These are phyloP conservation scores for Fusarium domesticum DNA, from an alignment of 2,329 filamentous ascomycete species.

Conservation along the genomic window DNA sequence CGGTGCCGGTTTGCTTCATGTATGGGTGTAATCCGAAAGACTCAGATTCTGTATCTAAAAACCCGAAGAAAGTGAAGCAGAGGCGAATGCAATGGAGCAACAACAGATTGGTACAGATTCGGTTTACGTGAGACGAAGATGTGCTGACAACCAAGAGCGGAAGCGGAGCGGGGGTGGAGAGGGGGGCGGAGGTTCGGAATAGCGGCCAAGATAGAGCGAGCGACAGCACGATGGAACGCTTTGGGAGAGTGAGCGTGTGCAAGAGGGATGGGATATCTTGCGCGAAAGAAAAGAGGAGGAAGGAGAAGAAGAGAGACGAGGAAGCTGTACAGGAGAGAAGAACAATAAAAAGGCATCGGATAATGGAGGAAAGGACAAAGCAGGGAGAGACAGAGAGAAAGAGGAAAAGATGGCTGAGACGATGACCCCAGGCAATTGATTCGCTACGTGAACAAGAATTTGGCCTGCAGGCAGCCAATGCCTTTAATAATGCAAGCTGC, in stretches of 20 bases:
- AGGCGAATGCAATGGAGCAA: conserved; percentile 2
- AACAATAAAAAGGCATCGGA: too few species aligned
- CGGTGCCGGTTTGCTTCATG: conserved; percentile 21
- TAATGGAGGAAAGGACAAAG: conserved; percentile 2
- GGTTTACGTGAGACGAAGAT: conserved; percentile 2
- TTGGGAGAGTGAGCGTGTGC: background rate
- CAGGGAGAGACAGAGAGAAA: conserved; percentile 6
- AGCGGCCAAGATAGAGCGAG: conserved; percentile 3
- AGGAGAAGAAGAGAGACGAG: conserved; percentile 1
- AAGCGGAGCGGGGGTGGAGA: conserved; percentile 22
- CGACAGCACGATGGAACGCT: background rate
- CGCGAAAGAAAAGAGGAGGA: conserved; percentile 1
- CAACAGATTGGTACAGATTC: conserved; percentile 1
- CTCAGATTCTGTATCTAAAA: conserved; percentile 13
- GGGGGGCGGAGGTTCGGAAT: conserved; percentile 1
- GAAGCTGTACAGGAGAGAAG: conserved; percentile 5
- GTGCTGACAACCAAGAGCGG: conserved; percentile 7
- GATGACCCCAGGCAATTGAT: too few species aligned
- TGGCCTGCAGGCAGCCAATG: conserved; percentile 27
- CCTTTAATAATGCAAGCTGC: conserved; percentile 11
- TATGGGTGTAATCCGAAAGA: conserved; percentile 18
- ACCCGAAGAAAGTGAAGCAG: conserved; percentile 6
- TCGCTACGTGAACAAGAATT: too few species aligned
- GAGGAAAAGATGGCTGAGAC: too few species aligned
- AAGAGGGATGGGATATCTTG: background rate